Percentiles rank a stretch among this genome's conserved stretches.
phyloP scores from a whole-genome alignment of 371 early-diverging fungal species.

The Apophysomyces sp. region DNA sequence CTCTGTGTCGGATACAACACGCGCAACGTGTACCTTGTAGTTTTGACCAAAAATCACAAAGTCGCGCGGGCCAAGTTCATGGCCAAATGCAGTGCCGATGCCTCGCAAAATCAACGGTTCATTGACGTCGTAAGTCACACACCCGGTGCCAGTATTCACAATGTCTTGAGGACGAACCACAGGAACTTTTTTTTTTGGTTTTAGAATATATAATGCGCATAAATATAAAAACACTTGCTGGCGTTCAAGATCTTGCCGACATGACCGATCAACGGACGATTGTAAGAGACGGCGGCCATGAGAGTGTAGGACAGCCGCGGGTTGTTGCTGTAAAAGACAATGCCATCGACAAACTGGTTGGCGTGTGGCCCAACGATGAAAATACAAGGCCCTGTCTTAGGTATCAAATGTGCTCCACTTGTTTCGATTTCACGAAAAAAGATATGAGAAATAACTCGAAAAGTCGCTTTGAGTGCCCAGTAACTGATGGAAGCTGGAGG shows the following conservation, averaged over 20 bases:
- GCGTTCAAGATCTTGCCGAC: slow-evolving; percentile 74
- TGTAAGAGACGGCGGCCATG: slow-evolving; percentile 83
- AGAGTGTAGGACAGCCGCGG: slow-evolving; percentile 82
- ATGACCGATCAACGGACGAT: slow-evolving; percentile 78
- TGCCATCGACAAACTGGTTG: slow-evolving; percentile 95
- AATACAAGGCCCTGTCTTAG: slow-evolving; percentile 83
- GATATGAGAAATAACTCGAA: slow-evolving; percentile 61
- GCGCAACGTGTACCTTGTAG: slow-evolving; percentile 69
- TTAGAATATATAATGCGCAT: neutral
- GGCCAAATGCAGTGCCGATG: slow-evolving; percentile 66
- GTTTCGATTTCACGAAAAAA: slow-evolving; percentile 90
- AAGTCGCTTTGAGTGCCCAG: slow-evolving; percentile 44
- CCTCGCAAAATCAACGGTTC: slow-evolving; percentile 70
- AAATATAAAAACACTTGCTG: slow-evolving; percentile 42
- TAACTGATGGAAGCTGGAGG: slow-evolving; percentile 15
- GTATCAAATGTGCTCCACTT: slow-evolving; percentile 85
- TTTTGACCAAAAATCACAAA: slow-evolving; percentile 63
- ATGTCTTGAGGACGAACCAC: slow-evolving; percentile 93
- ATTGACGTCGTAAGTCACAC: slow-evolving; percentile 61
- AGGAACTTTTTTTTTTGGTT: slow-evolving; percentile 64
- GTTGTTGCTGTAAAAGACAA: slow-evolving; percentile 75
- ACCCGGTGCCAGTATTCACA: slow-evolving; percentile 71
- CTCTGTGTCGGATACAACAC: slow-evolving; percentile 82
- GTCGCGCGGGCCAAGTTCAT: slow-evolving; percentile 63
- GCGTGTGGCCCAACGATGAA: slow-evolving; percentile 96